A percentile compares a stretch with the other conserved stretches of the same genome.
Conservation (phyloP, 2,329 filamentous ascomycete species). For the Atkinsonella texensis region DNA sequence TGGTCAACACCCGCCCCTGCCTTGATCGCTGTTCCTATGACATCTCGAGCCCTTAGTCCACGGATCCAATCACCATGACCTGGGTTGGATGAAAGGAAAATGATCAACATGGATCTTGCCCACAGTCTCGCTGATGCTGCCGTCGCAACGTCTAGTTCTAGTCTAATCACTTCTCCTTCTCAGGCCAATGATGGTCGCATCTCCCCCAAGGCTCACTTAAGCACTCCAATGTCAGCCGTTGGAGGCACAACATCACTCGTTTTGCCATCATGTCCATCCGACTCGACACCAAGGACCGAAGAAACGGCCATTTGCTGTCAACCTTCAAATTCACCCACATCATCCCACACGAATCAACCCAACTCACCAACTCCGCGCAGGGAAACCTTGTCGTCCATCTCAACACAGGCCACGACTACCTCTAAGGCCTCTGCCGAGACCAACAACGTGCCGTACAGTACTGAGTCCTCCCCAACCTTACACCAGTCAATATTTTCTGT, state of each 20-base stretch:
- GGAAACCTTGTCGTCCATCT: slow-evolving; percentile 41
- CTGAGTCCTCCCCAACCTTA: slow-evolving; percentile 38
- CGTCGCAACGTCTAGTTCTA: slow-evolving; percentile 4
- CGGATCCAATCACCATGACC: not conserved
- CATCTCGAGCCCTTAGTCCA: not conserved
- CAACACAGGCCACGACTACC: slow-evolving; percentile 36
- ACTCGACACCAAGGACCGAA: slow-evolving; percentile 6
- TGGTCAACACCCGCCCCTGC: not conserved
- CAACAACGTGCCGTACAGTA: slow-evolving; percentile 38
- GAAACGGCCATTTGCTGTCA: slow-evolving; percentile 4
- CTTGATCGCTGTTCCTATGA: not conserved
- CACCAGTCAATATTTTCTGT: slow-evolving; percentile 42
- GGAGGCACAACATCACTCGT: slow-evolving; percentile 9
- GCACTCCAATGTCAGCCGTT: slow-evolving; percentile 6
- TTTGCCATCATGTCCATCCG: slow-evolving; percentile 15
- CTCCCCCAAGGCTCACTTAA: not conserved
- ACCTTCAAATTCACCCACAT: slow-evolving; percentile 8
- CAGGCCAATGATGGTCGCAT: not conserved
- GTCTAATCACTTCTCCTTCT: slow-evolving; percentile 8
- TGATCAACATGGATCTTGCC: slow-evolving; percentile 24
- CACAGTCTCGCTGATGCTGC: slow-evolving; percentile 24
- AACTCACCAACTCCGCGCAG: slow-evolving; percentile 26
- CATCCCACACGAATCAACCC: slow-evolving; percentile 13
- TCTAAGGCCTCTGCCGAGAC: slow-evolving; percentile 33
- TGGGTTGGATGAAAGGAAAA: slow-evolving; percentile 4